Base-by-base conservation (phyloP, 2,329 filamentous ascomycete genomes). In the Trichoderma arundinaceum region DNA sequence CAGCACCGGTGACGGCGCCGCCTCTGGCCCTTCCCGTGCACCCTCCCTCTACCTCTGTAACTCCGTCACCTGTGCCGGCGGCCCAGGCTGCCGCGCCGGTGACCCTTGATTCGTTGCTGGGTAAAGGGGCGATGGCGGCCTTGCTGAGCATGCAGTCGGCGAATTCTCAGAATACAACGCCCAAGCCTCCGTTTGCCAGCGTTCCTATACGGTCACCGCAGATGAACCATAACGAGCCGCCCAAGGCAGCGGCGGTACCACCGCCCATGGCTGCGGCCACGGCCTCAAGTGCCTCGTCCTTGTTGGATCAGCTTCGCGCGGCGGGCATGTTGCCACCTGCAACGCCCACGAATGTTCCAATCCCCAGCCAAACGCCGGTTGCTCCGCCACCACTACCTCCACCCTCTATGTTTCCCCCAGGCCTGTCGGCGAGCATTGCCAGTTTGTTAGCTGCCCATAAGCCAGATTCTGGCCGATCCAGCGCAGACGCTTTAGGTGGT, bases 221-320 rank as follows among this genome's bases (percentile, higher is more conserved):
- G 68, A 78, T 80, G 56, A 77, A 77, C 54, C 76, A 74, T 58
- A 72, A 75, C 67, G 78, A 82, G 71, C 77, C 77, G 57, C 73
- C 73, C 59, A 70, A 71, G 41, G 38, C 62, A 28, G 54, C 53
- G 7, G 43, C 17, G 13, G 28, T 43, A 38, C 49, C 49, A 46
- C 51, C 51, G 12, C 12, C 49, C 10, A 35, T 44, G 51, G n/a
- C 59, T 7, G 39, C 49, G 39, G 49, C 59, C 32, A 28, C 59
- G 17, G 39, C 7, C 49, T 35, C 59, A 22, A 52, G 12, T 46
- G 59, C 66, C 17, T 54, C 51, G 5, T 67, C 87, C 28, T 77
- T 94, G 28, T 79, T 94, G 68, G 88, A 88, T 17, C 87, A 88
- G 73, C 80, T 94, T 65, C 84, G 89, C 66, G 85, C 87, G 67